Evolutionary conservation across 2,329 filamentous ascomycete species (phyloP), one percentile per base, ranked within the genome.

Genomic region (Chlorencoelia australis): DNA sequence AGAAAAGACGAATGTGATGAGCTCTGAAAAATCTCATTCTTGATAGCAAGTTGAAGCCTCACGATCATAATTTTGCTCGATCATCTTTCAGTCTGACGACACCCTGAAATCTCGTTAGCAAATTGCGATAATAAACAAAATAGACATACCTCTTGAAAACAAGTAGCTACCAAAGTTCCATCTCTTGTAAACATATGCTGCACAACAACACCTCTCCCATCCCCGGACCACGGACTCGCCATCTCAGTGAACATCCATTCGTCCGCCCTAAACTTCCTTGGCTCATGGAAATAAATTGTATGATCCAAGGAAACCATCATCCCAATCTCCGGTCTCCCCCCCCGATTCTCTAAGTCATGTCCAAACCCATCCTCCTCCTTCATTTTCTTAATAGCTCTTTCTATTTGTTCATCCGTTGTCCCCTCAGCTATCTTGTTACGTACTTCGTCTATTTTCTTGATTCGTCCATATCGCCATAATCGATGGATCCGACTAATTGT

Each of bases 281-380:
- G 74, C 58, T 76, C 72, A 50, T 80, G 75, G 50, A 79, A 79
- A 57, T 79, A 80, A 44, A 80, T 79, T 33, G 68, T 72, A 57
- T 91, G 84, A 55, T 91, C 84, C 34, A 89, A 62, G 47, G 75
- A 82, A 34, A 91, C 83, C 71, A 87, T 77, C 84, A 91, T 91
- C n/a, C 82, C 82, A 33, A 89, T 63, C 52, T 71, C 65, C 4
- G 75, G 76, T 27, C 68, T 62, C 3, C 57, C 60, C 37, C 61
- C 59, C 56, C 66, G 66, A 27, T 70, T 68, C 41, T 71, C 67
- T 36, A 71, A 51, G 20, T 64, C 58, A 26, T 68, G 59, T 35
- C 63, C 59, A 42, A 47, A 49, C 4, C 51, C 47, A 33, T 55
- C 50, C 41, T 33, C 30, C 27, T 42, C 42, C 43, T 59, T 56